Evolutionary conservation across 2,329 filamentous ascomycete genomes (phyloP).

Genomic region (Aureobasidium lini): DNA sequence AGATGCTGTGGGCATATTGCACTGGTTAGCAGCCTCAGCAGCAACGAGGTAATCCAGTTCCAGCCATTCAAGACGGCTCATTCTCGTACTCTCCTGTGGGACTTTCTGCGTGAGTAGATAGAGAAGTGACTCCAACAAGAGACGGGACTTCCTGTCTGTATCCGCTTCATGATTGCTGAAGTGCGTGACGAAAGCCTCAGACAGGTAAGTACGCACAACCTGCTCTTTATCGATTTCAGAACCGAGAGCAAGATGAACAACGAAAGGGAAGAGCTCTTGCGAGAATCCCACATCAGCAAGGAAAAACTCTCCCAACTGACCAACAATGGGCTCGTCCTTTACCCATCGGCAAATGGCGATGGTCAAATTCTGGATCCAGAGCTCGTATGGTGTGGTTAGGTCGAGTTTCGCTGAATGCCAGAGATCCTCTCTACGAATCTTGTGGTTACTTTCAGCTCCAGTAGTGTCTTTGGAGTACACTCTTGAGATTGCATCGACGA

Average conservation of each 20-base stretch:
- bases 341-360: constrained; percentile 43
- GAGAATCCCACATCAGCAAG: not conserved
- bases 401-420: constrained; percentile 18
- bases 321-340: constrained; percentile 59
- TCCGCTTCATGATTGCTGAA: constrained; percentile 42
- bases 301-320: constrained; percentile 42
- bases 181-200: constrained; percentile 57
- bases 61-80: constrained; percentile 76
- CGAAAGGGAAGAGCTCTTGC: constrained; percentile 39
- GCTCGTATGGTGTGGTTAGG: constrained; percentile 14
- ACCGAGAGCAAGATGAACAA: constrained; percentile 73
- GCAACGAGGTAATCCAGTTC: constrained; percentile 68
- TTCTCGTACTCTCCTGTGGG: constrained; percentile 68
- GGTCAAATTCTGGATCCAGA: constrained; percentile 23
- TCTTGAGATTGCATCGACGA: constrained; percentile 22
- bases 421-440: constrained; percentile 14
- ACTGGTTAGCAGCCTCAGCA: constrained; percentile 64
- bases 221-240: constrained; percentile 58
- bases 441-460: not conserved
- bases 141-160: constrained; percentile 57
- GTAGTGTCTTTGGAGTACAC: constrained; percentile 20
- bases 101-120: constrained; percentile 79
- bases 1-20: constrained; percentile 81
- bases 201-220: constrained; percentile 55
- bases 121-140: constrained; percentile 70